Percentiles rank a stretch among this genome's conserved stretches.
Conservation (phyloP, 2,329 filamentous ascomycete species). For the Alternaria infectoria region DNA sequence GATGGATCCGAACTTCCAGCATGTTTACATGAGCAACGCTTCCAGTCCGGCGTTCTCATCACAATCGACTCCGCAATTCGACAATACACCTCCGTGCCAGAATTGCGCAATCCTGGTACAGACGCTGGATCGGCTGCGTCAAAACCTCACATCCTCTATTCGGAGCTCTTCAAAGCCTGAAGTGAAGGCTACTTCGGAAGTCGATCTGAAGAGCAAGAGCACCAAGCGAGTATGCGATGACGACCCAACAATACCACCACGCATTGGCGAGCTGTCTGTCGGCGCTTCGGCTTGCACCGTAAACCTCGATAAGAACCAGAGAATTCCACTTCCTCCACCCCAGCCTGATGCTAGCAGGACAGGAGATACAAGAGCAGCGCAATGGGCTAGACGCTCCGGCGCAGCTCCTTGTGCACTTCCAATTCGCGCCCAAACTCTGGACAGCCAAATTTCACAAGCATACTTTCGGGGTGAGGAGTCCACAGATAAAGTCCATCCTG, state of each 20-base stretch:
- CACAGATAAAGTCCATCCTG: background rate
- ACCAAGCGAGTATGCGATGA: background rate
- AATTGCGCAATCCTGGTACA: constrained; percentile 35
- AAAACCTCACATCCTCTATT: constrained; percentile 14
- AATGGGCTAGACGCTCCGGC: background rate
- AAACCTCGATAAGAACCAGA: background rate
- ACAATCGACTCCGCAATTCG: background rate
- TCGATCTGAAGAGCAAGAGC: background rate
- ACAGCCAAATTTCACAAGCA: background rate
- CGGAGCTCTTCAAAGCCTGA: background rate
- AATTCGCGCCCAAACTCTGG: background rate
- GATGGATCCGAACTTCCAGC: constrained; percentile 7
- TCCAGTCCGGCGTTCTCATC: background rate
- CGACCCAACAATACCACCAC: background rate
- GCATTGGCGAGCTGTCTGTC: background rate
- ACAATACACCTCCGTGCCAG: constrained; percentile 16
- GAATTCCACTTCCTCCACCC: background rate
- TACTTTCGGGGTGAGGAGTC: background rate
- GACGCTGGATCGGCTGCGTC: constrained; percentile 28
- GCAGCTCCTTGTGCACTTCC: background rate
- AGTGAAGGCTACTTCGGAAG: background rate
- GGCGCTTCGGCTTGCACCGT: background rate
- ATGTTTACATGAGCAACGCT: constrained; percentile 23
- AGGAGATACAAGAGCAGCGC: background rate
- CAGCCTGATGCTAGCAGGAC: background rate